These are phyloP conservation scores for Apiospora aurea DNA, from an alignment of 2,329 filamentous ascomycete species.

Conservation along the genomic window DNA sequence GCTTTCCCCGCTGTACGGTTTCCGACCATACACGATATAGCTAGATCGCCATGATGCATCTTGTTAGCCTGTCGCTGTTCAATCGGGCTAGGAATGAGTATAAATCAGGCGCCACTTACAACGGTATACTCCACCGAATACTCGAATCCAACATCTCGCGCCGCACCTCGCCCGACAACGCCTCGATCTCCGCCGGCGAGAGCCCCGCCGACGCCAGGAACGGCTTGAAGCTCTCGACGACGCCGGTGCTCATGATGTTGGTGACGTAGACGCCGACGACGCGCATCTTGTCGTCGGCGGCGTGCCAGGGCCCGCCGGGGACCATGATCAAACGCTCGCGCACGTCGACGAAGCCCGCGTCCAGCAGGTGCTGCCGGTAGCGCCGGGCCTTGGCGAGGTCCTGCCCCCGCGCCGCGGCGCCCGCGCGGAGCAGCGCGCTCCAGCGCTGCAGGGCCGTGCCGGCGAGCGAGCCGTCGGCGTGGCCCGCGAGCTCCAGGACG, in stretches of 20 bases:
- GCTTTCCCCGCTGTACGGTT: neutral
- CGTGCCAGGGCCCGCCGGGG: constrained; percentile 54
- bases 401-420: neutral
- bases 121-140: constrained; percentile 19
- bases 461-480: neutral
- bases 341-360: constrained; percentile 50
- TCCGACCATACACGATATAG: constrained; percentile 3
- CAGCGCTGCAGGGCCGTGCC: constrained; percentile 2
- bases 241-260: neutral
- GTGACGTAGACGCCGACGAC: neutral
- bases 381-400: neutral
- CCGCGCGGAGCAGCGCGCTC: neutral
- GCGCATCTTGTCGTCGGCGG: constrained; percentile 66
- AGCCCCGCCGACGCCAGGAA: constrained; percentile 3
- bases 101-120: too few relatives aligned
- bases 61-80: too few relatives aligned
- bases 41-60: neutral
- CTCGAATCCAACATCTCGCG: neutral
- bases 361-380: constrained; percentile 37
- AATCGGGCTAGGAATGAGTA: too few relatives aligned
- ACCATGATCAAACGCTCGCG: constrained; percentile 54
- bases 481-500: neutral
- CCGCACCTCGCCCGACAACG: neutral
- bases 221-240: constrained; percentile 12
- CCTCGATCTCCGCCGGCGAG: neutral